Base-by-base conservation (phyloP, 2,329 filamentous ascomycete species). In the Fusarium sp. region DNA sequence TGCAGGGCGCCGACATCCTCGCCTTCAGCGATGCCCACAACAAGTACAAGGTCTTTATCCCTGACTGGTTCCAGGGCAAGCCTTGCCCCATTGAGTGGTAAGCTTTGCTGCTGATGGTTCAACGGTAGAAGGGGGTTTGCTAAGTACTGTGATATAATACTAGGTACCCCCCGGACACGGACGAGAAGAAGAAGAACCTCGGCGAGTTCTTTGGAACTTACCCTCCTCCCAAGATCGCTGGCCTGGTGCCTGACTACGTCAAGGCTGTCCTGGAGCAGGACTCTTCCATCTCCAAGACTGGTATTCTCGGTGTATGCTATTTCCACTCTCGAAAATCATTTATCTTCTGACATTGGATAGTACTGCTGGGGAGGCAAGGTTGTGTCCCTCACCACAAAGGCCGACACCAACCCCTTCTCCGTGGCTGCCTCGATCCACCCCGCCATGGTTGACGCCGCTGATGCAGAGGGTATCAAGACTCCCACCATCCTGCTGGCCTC, bases 41-140 rank as follows among this genome's bases (percentile, higher is more conserved):
- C 81, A 90, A 93, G 79, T 96, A 97, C 86, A 91, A 91, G 76
- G 93, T 98, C 75, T 95, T 95, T 84, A 95, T 98, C 72, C 95
- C 95, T 31, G 95, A 98, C 84, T 96, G 94, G 88, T 97, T 98
- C 85, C 89, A 93, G 69, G 95, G 94, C 80, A 87, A 89, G 74
- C 92, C 94, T 2, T 84, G 83, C 77, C 83, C 85, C 58, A 87
- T 91, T 80, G 85, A 85, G 78, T 83, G 87, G 89, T 82, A 27
- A 35, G 62, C 27, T 16, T 17, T 27, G 11, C 2, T 42, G 1
- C 55, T 46, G 42, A 27, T 17, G 42, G 17, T 8, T 20, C 33
- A 11, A 11, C n/a, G 17, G 2, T 49, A 5, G 14, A 44, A 14
- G 69, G 35, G 24, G 24, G n/a, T 20, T 38, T 20, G 36, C 27